Evolutionary conservation across 768 basidiomycete species (phyloP).

Genomic region (Atractiella rhizophila): DNA sequence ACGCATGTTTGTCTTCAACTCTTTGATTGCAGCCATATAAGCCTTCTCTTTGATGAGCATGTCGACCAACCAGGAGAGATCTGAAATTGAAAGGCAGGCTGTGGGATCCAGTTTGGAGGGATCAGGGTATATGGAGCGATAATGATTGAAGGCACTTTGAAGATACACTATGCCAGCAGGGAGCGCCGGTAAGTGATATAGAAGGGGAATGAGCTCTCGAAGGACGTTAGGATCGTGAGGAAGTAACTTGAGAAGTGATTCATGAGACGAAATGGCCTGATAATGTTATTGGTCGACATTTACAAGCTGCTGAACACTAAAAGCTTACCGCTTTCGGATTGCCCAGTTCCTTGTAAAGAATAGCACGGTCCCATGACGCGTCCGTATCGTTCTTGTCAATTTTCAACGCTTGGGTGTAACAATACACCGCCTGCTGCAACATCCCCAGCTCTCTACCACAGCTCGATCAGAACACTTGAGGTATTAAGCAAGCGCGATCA

Average conservation of each 20-base stretch:
- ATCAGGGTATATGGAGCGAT: slow-evolving; percentile 30
- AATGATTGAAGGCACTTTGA: slow-evolving; percentile 46
- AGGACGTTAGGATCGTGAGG: slow-evolving; percentile 60
- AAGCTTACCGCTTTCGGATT: slow-evolving; percentile 37
- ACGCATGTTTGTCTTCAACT: slow-evolving; percentile 47
- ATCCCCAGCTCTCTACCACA: slow-evolving; percentile 36
- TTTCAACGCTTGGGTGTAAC: slow-evolving; percentile 55
- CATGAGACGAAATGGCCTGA: slow-evolving; percentile 38
- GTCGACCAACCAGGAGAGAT: slow-evolving; percentile 64
- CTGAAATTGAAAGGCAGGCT: slow-evolving; percentile 30
- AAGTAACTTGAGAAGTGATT: slow-evolving; percentile 43
- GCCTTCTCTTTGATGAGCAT: slow-evolving; percentile 47
- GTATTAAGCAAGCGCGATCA: background rate
- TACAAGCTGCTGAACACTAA: background rate
- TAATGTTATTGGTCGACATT: background rate
- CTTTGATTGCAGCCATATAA: slow-evolving; percentile 39
- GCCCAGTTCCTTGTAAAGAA: slow-evolving; percentile 48
- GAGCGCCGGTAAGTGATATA: slow-evolving; percentile 48
- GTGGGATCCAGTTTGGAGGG: slow-evolving; percentile 19
- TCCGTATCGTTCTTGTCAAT: slow-evolving; percentile 58
- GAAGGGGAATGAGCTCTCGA: slow-evolving; percentile 46
- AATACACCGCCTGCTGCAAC: slow-evolving; percentile 70
- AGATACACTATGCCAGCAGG: slow-evolving; percentile 39
- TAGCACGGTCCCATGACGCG: slow-evolving; percentile 70
- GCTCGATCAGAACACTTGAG: background rate